These are phyloP conservation scores for Emmonsiellopsis sp. DNA, from an alignment of 2,329 filamentous ascomycete species.

Conservation along the genomic window DNA sequence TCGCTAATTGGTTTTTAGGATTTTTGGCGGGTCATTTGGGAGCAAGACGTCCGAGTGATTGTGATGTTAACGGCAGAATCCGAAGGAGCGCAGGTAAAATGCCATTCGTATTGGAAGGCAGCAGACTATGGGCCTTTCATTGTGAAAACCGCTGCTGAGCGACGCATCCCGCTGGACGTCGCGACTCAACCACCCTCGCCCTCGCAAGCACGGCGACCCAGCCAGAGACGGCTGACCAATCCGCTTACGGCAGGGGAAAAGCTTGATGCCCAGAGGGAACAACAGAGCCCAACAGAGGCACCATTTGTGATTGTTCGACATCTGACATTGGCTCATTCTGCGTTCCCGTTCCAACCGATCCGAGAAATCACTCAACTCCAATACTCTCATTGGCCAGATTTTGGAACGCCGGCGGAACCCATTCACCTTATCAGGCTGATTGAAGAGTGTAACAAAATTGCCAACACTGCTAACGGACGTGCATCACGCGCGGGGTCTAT, in stretches of 20 bases:
- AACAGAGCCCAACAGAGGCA: constrained; percentile 40
- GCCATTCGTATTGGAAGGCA: constrained; percentile 83
- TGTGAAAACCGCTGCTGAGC: constrained; percentile 70
- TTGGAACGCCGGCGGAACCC: constrained; percentile 83
- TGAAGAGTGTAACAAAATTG: constrained; percentile 70
- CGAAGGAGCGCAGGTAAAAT: constrained; percentile 89
- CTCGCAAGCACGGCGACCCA: constrained; percentile 28
- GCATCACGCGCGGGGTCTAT: constrained; percentile 40
- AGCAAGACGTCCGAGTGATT: constrained; percentile 87
- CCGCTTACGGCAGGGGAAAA: constrained; percentile 21
- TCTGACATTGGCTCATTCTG: constrained; percentile 69
- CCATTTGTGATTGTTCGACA: constrained; percentile 78
- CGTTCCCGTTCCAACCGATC: constrained; percentile 72
- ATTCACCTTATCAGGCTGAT: constrained; percentile 77
- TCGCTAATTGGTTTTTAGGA: constrained; percentile 47
- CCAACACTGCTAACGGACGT: constrained; percentile 29
- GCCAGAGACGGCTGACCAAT: constrained; percentile 26
- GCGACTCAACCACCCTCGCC: constrained; percentile 19
- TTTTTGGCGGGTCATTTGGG: constrained; percentile 97
- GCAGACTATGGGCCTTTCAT: constrained; percentile 68
- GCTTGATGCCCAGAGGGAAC: constrained; percentile 18
- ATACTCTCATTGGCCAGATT: constrained; percentile 95
- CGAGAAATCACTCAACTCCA: constrained; percentile 92
- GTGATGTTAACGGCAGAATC: constrained; percentile 94
- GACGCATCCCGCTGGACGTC: constrained; percentile 65